Percentiles rank a stretch among this genome's conserved stretches.
Evolutionary conservation across 495 filamentous ascomycete genomes (phyloP).

Genomic region (Amorphotheca resinae): DNA sequence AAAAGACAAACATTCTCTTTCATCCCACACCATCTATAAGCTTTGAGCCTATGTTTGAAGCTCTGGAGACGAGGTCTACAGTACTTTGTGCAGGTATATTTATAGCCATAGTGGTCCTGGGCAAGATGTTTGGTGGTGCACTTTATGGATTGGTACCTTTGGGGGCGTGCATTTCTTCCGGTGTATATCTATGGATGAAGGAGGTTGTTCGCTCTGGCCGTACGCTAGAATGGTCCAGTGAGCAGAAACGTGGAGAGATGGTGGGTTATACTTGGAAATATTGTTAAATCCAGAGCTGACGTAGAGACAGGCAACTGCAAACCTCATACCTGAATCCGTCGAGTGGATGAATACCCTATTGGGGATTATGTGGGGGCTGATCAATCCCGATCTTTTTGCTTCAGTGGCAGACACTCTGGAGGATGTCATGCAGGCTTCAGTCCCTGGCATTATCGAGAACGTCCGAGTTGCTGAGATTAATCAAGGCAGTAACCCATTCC

Average conservation of each 20-base stretch:
- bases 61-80: constrained; percentile 59
- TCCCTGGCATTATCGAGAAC: constrained; percentile 81
- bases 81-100: constrained; percentile 56
- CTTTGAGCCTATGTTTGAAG: constrained; percentile 72
- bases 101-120: constrained; percentile 60
- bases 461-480: constrained; percentile 94
- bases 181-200: constrained; percentile 79
- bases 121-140: constrained; percentile 64
- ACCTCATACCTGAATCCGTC: constrained; percentile 84
- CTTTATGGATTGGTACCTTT: constrained; percentile 66
- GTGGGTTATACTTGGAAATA: constrained; percentile 27
- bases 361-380: constrained; percentile 69
- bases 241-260: constrained; percentile 70
- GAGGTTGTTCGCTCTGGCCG: constrained; percentile 70
- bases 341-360: constrained; percentile 91
- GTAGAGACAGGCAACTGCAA: constrained; percentile 48
- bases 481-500: constrained; percentile 79
- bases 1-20: constrained; percentile 93
- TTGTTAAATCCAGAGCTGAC: not conserved
- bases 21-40: constrained; percentile 82
- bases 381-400: constrained; percentile 88
- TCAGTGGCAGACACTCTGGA: constrained; percentile 57
- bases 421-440: constrained; percentile 93
- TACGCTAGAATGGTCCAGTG: constrained; percentile 78
- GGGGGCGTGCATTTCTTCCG: constrained; percentile 52